phyloP scores from a whole-genome alignment of 371 early-diverging fungal genomes.

The Mortierella sp. region DNA sequence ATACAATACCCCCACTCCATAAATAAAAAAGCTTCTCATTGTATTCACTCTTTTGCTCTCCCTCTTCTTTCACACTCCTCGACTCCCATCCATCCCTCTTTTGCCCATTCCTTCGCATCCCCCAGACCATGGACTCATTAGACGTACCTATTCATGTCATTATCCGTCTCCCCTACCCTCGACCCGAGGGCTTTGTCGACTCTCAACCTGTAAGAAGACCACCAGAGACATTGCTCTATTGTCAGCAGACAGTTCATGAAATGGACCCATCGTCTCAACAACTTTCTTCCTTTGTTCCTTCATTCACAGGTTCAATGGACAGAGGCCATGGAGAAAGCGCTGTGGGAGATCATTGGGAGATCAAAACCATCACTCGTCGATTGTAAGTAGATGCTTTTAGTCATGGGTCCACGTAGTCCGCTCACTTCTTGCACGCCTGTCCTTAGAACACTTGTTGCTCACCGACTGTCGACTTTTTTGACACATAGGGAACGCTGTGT shows the following conservation, averaged over 20 bases:
- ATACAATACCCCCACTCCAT: background rate
- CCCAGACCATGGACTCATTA: conserved; percentile 21
- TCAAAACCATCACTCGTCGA: conserved; percentile 65
- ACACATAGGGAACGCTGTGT: conserved; percentile 67
- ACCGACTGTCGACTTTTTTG: background rate
- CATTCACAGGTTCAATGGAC: conserved; percentile 70
- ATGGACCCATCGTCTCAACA: background rate
- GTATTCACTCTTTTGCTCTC: background rate
- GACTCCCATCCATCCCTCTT: too few relatives aligned
- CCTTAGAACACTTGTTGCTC: background rate
- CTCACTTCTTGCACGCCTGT: background rate
- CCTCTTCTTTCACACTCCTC: background rate
- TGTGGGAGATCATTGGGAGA: conserved; percentile 73
- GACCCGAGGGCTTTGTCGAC: conserved; percentile 69
- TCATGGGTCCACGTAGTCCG: too few relatives aligned
- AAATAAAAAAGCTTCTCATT: background rate
- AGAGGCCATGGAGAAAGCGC: conserved; percentile 72
- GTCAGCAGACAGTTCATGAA: background rate
- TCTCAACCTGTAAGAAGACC: conserved; percentile 63
- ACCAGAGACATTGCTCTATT: background rate
- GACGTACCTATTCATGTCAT: conserved; percentile 67
- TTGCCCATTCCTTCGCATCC: background rate
- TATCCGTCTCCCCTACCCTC: conserved; percentile 66
- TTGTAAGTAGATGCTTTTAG: too few relatives aligned
- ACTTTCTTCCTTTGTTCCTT: background rate